Conservation (phyloP, 2,329 filamentous ascomycete genomes). For the Aspergillus aculeatus region DNA sequence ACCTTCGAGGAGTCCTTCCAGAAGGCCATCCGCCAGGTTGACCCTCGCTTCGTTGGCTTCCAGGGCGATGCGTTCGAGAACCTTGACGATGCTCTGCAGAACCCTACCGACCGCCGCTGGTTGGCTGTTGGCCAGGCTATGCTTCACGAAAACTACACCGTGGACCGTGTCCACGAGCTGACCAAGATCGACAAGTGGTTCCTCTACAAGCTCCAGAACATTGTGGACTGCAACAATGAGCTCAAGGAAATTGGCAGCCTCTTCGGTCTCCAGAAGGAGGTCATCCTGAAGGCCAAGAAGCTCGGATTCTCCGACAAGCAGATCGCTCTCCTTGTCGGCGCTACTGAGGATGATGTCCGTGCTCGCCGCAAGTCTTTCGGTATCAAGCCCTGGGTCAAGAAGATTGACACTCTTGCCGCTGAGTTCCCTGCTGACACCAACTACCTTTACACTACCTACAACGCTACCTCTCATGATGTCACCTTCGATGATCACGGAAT, state of each 20-base stretch:
- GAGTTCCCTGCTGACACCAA: slow-evolving; percentile 95
- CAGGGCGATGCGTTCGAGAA: slow-evolving; percentile 94
- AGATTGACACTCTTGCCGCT: slow-evolving; percentile 93
- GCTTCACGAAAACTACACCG: slow-evolving; percentile 93
- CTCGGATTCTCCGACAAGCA: slow-evolving; percentile 96
- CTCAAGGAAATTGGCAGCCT: slow-evolving; percentile 81
- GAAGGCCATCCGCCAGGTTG: slow-evolving; percentile 96
- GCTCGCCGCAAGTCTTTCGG: slow-evolving; percentile 80
- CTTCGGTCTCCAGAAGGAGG: slow-evolving; percentile 80
- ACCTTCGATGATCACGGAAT: slow-evolving; percentile 89
- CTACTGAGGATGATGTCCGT: slow-evolving; percentile 85
- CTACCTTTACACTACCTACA: slow-evolving; percentile 97
- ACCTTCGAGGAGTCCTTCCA: slow-evolving; percentile 99
- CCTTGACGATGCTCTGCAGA: slow-evolving; percentile 82
- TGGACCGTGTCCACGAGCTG: slow-evolving; percentile 86
- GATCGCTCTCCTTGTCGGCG: slow-evolving; percentile 81
- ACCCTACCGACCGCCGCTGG: slow-evolving; percentile 96
- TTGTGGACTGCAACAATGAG: slow-evolving; percentile 85
- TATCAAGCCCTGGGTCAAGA: slow-evolving; percentile 95
- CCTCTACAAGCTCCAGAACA: slow-evolving; percentile 95
- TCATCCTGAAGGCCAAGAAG: slow-evolving; percentile 91
- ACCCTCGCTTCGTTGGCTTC: slow-evolving; percentile 87
- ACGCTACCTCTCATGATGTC: slow-evolving; percentile 89
- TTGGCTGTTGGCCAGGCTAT: slow-evolving; percentile 96
- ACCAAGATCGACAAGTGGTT: slow-evolving; percentile 99